These are phyloP conservation scores for Globisporangium orthogonon DNA, from an alignment of 352 stramenopile genomes.

Conservation along the genomic window DNA sequence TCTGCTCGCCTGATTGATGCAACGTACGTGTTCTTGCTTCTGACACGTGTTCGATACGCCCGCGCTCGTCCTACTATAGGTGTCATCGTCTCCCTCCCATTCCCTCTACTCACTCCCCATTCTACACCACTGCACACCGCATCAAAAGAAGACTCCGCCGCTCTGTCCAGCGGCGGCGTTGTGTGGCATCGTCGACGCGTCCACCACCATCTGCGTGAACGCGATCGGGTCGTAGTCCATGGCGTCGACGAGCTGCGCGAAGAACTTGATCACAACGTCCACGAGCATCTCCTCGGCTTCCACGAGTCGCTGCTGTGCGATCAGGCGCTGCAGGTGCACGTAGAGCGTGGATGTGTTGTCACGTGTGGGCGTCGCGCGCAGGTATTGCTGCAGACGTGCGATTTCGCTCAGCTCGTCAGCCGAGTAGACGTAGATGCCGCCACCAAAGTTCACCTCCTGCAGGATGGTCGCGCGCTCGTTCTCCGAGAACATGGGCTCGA, in stretches of 20 bases:
- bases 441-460: constrained; percentile 53
- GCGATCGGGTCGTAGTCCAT: constrained; percentile 75
- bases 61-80: too few relatives aligned
- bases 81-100: neutral
- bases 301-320: constrained; percentile 25
- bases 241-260: constrained; percentile 62
- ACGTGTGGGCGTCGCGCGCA: constrained; percentile 21
- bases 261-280: constrained; percentile 55
- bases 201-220: constrained; percentile 65
- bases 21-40: neutral
- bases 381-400: constrained; percentile 42
- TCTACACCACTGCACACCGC: neutral
- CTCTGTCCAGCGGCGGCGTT: neutral
- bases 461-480: constrained; percentile 54
- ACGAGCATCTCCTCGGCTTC: constrained; percentile 59
- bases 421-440: constrained; percentile 71
- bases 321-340: constrained; percentile 22
- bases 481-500: constrained; percentile 39
- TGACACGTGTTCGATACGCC: neutral
- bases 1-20: neutral
- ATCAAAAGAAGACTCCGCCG: constrained; percentile 9
- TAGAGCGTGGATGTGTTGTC: constrained; percentile 10
- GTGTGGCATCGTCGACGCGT: constrained; percentile 10
- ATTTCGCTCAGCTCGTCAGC: constrained; percentile 65
- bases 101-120: neutral